Evolutionary conservation across 139 green algal species (phyloP), one percentile per base, ranked within the genome.

Genomic region (Microglena sp.): DNA sequence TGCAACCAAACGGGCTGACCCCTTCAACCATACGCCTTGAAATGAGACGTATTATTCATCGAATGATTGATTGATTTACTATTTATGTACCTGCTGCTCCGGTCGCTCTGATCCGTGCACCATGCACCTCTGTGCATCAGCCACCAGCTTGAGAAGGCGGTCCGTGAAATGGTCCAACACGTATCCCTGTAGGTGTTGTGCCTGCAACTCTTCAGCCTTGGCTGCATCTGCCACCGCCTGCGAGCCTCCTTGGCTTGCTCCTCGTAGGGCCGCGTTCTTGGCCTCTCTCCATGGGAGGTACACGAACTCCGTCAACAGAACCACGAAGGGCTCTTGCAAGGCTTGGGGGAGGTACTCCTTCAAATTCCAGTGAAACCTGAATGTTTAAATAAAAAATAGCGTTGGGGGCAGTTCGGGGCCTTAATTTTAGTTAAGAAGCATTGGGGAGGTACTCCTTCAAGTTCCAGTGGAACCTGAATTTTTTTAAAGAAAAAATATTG

Each of bases 281-380:
- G 81, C 81, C 33, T 84, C 73, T 54, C 80, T 77, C 89, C 89
- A 97, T 1, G 91, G 90, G 58, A 86, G 69, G 76, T 88, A 90
- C 45, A 97, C 69, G 72, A 91, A 95, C 79, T 97, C 90, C 6
- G 71, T 83, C 22, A 92, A 75, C 27, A 86, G 58, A 2, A 87
- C 53, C 31, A 82, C 61, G 45, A 92, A 82, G 45, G 79, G 59
- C 67, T 84, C 68, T 36, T 90, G 79, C 50, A 91, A 60, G 3
- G 75, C 82, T 0, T 63, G 43, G 2, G 88, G 88, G 70, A 95
- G 76, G 70, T 86, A 90, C 33, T 90, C 82, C 75, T 82, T 73
- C 54, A 84, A 61, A 59, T 67, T 79, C 81, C 81, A 87, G 33
- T 81, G 68, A 32, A 72, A 75, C 31, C 74, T 78, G 70, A 18